Evolutionary conservation across 164 flowering plant genomes (phyloP), one percentile per base, ranked within the genome.

Genomic region (Houttuynia cordata): DNA sequence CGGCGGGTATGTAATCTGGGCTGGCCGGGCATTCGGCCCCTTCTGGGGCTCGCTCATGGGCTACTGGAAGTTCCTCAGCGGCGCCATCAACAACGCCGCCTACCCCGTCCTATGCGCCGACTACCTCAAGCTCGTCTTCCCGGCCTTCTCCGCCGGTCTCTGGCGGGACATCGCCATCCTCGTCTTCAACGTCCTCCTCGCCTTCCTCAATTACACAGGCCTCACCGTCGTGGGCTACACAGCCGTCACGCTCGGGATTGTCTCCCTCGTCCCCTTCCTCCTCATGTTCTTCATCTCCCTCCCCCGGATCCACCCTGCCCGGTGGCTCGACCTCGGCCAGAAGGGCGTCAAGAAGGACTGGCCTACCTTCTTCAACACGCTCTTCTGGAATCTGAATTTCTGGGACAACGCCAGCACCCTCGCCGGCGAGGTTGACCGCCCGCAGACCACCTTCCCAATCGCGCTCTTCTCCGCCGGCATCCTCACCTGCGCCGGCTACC

Each of bases 1-100:
- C 71, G 94, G 96, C 8, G 97, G 97, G 0, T 88, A 76, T 54
- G 92, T 88, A 9, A 79, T 85, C 10, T 88, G 94, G 96, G 97
- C 92, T 10, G 63, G 73, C 10, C 51, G 66, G 0, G 92, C 97
- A 12, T 88, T 91, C 59, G 96, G 96, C 7, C 90, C 90, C 47
- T 88, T 91, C 73, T 80, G 75, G 65, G 97, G 96, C 6, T 91
- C 86, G 47, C 62, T 81, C 7, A 79, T 88, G 94, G 97, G 94
- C 3, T 72, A 84, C 0, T 80, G 73, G 84, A 91, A 88, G 51
- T 82, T 83, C 72, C 78, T 86, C 23, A 76, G 79, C 57, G 97
- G 96, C 9, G 90, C 82, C 61, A 80, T 88, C 50, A 88, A 91
- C 67, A 71, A 78, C 15, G 97, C 92, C 24, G 75, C 96, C 23